phyloP scores from a whole-genome alignment of 495 filamentous ascomycete species.

The Coniosporium apollinis region DNA sequence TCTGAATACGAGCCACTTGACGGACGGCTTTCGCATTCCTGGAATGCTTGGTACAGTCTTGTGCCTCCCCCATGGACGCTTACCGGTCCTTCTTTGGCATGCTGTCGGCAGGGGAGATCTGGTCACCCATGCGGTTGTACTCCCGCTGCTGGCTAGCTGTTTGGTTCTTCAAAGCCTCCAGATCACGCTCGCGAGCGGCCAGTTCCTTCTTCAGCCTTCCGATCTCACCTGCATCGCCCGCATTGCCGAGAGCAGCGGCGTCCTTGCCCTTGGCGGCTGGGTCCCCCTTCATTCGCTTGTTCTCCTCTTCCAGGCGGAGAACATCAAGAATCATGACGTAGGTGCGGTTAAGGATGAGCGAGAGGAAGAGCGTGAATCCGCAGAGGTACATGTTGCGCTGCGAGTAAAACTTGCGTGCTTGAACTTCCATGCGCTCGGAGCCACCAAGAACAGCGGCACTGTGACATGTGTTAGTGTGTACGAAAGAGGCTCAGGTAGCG shows the following conservation, averaged over 20 bases:
- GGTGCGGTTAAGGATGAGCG: slow-evolving; percentile 95
- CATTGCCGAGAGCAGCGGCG: slow-evolving; percentile 41
- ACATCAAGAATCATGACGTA: slow-evolving; percentile 94
- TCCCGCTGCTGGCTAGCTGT: slow-evolving; percentile 77
- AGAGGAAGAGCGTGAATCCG: slow-evolving; percentile 97
- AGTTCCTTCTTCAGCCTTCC: slow-evolving; percentile 44
- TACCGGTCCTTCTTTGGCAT: slow-evolving; percentile 55
- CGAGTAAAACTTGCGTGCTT: slow-evolving; percentile 99
- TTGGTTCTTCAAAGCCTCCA: slow-evolving; percentile 45
- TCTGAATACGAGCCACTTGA: too few relatives aligned
- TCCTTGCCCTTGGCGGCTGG: slow-evolving; percentile 54
- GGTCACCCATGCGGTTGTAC: slow-evolving; percentile 70
- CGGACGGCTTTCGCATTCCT: too few relatives aligned
- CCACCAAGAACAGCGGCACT: slow-evolving; percentile 54
- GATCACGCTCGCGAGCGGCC: slow-evolving; percentile 24
- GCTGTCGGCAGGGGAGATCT: slow-evolving; percentile 41
- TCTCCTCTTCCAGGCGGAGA: slow-evolving; percentile 80
- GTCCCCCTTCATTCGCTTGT: slow-evolving; percentile 73
- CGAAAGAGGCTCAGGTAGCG: too few relatives aligned
- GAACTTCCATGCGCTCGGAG: slow-evolving; percentile 90
- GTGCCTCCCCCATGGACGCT: too few relatives aligned
- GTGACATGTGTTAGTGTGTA: slow-evolving; percentile 5
- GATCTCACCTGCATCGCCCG: slow-evolving; percentile 58
- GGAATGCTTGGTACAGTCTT: too few relatives aligned
- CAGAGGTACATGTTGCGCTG: slow-evolving; percentile 99